These are phyloP conservation scores for Yamadazyma spencermartinsiae DNA, from an alignment of 1,139 yeast species.

Conservation along the genomic window DNA sequence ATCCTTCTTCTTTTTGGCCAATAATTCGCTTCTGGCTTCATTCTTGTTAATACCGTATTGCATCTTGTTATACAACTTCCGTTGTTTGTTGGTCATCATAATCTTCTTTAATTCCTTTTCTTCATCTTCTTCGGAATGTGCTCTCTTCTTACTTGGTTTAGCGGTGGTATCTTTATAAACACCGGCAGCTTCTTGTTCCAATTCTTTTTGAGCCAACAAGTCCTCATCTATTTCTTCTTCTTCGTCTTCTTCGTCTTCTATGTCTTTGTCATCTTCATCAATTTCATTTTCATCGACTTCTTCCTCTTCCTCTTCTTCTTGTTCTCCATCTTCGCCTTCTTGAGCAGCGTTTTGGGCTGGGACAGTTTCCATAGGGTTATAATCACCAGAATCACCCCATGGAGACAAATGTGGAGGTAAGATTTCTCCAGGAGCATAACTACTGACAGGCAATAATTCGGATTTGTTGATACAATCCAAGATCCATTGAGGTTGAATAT, in stretches of 20 bases:
- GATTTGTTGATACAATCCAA: conserved; percentile 88
- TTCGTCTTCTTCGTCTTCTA: conserved; percentile 50
- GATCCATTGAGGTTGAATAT: conserved; percentile 97
- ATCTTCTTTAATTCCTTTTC: conserved; percentile 87
- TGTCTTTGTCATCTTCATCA: conserved; percentile 52
- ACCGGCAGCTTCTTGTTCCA: conserved; percentile 90
- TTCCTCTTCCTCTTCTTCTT: conserved; percentile 30
- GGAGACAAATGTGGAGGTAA: conserved; percentile 97
- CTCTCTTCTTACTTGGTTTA: conserved; percentile 30
- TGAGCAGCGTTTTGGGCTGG: conserved; percentile 21
- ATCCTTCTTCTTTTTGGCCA: conserved; percentile 77
- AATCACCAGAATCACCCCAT: conserved; percentile 95
- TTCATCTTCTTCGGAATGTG: conserved; percentile 55
- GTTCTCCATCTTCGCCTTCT: conserved; percentile 35
- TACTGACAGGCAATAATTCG: conserved; percentile 69
- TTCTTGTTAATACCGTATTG: conserved; percentile 88
- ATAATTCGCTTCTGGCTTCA: conserved; percentile 72
- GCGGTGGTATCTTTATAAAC: conserved; percentile 38
- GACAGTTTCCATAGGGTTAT: conserved; percentile 57
- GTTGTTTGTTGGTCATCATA: conserved; percentile 97
- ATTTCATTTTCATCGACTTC: conserved; percentile 49
- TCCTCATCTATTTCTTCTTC: conserved; percentile 59
- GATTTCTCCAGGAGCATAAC: conserved; percentile 90
- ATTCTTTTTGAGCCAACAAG: conserved; percentile 72
- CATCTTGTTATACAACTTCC: conserved; percentile 93